Evolutionary conservation across 139 green algal genomes (phyloP).

Genomic region (Chlorella sp.): DNA sequence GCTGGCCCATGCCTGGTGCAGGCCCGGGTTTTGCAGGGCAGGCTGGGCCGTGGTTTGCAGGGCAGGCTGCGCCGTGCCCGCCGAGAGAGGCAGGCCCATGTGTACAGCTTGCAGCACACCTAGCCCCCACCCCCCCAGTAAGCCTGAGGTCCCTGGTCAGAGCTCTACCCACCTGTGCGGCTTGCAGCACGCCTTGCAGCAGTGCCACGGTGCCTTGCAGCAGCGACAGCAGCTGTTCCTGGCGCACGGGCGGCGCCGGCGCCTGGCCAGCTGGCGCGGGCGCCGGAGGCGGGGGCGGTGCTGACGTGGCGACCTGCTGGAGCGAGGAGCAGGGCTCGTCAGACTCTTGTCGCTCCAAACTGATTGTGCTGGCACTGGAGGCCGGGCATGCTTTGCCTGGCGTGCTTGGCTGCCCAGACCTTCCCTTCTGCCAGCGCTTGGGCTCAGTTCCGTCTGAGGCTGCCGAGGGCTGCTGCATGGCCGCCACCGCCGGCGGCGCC

Average conservation of each 20-base stretch:
- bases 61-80: too few relatives aligned
- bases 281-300: too few relatives aligned
- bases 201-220: neutral
- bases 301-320: neutral
- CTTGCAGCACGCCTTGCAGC: neutral
- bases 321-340: neutral
- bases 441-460: neutral
- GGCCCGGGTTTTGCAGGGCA: too few relatives aligned
- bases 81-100: too few relatives aligned
- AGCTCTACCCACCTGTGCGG: neutral
- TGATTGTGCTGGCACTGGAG: neutral
- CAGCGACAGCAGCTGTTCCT: neutral
- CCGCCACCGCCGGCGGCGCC: too few relatives aligned
- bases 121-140: too few relatives aligned
- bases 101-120: too few relatives aligned
- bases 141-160: too few relatives aligned
- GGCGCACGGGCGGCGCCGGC: too few relatives aligned
- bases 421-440: neutral
- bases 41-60: too few relatives aligned
- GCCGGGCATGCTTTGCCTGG: neutral
- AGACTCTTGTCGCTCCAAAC: neutral
- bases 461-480: neutral
- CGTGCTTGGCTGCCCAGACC: neutral
- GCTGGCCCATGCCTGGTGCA: too few relatives aligned
- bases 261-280: too few relatives aligned